Evolutionary conservation across 352 stramenopile species (phyloP).

Genomic region (Phytopythium helicoides): DNA sequence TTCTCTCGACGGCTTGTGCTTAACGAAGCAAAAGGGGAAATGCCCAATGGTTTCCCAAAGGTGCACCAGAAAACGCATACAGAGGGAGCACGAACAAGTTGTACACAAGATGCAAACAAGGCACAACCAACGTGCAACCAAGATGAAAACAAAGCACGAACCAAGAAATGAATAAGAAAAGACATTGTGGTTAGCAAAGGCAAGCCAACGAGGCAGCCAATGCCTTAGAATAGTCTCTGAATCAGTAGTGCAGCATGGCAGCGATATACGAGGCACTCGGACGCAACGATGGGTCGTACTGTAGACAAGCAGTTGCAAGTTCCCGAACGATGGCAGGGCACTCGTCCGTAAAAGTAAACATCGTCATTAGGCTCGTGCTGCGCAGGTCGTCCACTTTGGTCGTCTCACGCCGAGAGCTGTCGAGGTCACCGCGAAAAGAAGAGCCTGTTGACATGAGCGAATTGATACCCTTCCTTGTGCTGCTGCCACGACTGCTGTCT

Average conservation of each 20-base stretch:
- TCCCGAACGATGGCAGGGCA: constrained; percentile 56
- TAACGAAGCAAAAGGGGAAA: too few species aligned
- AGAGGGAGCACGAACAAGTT: too few species aligned
- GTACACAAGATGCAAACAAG: too few species aligned
- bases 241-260: constrained; percentile 68
- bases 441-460: constrained; percentile 6
- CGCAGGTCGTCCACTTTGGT: constrained; percentile 22
- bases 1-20: neutral
- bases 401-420: constrained; percentile 28
- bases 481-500: constrained; percentile 1
- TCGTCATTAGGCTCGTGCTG: constrained; percentile 42
- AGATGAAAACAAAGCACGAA: too few species aligned
- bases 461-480: neutral
- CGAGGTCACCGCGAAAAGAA: constrained; percentile 19
- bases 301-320: constrained; percentile 58
- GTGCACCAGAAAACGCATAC: too few species aligned
- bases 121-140: too few species aligned
- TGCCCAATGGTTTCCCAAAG: too few species aligned
- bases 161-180: too few species aligned
- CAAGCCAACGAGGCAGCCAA: too few species aligned
- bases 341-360: constrained; percentile 71
- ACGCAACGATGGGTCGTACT: constrained; percentile 66
- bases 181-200: too few species aligned
- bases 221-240: too few species aligned
- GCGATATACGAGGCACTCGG: constrained; percentile 72